Percentiles rank a stretch among this genome's conserved stretches.
phyloP scores from a whole-genome alignment of 78 protist genomes.

The Protostelium mycophagum region DNA sequence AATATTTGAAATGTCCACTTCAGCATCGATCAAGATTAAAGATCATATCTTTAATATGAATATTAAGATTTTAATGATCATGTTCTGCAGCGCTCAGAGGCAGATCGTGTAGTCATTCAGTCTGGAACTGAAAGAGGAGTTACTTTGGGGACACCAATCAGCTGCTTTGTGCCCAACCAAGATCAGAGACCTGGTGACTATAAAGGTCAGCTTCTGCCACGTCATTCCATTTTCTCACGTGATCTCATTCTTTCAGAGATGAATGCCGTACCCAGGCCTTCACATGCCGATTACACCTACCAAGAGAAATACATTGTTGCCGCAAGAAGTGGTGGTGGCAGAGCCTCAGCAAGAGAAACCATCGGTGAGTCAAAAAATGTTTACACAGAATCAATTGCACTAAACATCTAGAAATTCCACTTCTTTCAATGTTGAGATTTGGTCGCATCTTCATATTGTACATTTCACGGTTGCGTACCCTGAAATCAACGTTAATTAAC shows the following conservation, averaged over 20 bases:
- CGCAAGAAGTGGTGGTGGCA: constrained; percentile 73
- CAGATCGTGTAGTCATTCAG: constrained; percentile 40
- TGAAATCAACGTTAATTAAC: no score
- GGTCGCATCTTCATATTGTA: no score
- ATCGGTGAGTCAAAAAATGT: constrained; percentile 7
- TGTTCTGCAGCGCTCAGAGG: constrained; percentile 24
- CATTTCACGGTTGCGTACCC: no score
- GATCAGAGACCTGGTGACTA: constrained; percentile 76
- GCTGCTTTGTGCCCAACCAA: constrained; percentile 53
- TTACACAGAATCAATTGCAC: not conserved
- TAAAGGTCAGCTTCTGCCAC: constrained; percentile 4
- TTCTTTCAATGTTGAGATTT: no score
- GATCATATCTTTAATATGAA: no score
- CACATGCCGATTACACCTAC: constrained; percentile 85
- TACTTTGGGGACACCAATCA: constrained; percentile 80
- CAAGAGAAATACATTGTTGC: constrained; percentile 41
- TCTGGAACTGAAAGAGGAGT: constrained; percentile 54
- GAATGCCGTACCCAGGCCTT: constrained; percentile 67
- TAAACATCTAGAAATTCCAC: no score
- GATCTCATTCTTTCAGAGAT: constrained; percentile 7
- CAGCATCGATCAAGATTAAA: no score
- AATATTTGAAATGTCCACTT: no score
- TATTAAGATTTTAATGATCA: no score
- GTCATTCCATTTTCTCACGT: not conserved
- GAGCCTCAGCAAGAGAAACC: constrained; percentile 75